Evolutionary conservation across 768 basidiomycete species (phyloP), one percentile per base, ranked within the genome.

Genomic region (Mycena chlorophos): DNA sequence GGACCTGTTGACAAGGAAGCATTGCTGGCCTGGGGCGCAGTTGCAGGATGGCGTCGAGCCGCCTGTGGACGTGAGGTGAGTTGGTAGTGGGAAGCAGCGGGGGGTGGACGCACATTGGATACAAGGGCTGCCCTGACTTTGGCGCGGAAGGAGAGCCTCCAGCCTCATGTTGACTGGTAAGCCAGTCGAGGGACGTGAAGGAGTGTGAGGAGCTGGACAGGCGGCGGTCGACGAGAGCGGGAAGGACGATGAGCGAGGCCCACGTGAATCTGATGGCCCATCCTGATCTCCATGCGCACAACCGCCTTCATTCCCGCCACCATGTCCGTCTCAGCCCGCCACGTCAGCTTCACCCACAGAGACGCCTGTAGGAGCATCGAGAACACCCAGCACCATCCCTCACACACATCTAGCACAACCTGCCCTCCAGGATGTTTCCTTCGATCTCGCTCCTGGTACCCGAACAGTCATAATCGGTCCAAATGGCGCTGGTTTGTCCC

Each of bases 371-470:
- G n/a, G n/a, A n/a, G n/a, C n/a, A n/a, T n/a, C n/a, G n/a, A n/a
- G n/a, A n/a, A n/a, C n/a, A n/a, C n/a, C n/a, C n/a, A n/a, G n/a
- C n/a, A n/a, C n/a, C n/a, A n/a, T n/a, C n/a, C n/a, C n/a, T n/a
- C n/a, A n/a, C n/a, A n/a, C n/a, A n/a, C n/a, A n/a, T n/a, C n/a
- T n/a, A 45, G 58, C 64, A 3, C 66, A 73, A 2, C 78, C 83
- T 1, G 83, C 91, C 1, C 81, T 99, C 34, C 61, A 73, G 10
- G 75, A 87, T 63, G 77, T 98, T 58, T 75, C 75, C 60, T 73
- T 98, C 26, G 62, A 75, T 51, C 80, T 98, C 3, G 84, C 84
- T 2, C 75, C 71, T 17, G 96, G 93, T 1, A 88, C 88, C 2
- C 80, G 95, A 46, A 93, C 91, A 46, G 80, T 99, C 56, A 73